These are phyloP conservation scores for Blastocystis hominis DNA, from an alignment of 352 stramenopile species.

Conservation along the genomic window DNA sequence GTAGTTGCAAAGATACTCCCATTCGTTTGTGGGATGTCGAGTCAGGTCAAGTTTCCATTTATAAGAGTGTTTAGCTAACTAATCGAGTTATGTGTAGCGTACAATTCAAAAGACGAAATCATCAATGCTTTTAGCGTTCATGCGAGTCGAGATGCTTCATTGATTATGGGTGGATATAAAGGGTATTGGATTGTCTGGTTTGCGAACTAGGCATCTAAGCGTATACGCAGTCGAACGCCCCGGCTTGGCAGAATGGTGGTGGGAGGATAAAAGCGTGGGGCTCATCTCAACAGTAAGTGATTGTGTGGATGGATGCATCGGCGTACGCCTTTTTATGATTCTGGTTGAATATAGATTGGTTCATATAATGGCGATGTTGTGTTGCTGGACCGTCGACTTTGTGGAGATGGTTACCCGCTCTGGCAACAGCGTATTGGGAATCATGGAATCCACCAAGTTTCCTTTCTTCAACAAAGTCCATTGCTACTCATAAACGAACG, in stretches of 20 bases:
- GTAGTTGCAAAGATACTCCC: slow-evolving; percentile 21
- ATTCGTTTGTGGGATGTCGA: slow-evolving; percentile 26
- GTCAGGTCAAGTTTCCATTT: background rate
- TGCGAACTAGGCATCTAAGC: background rate
- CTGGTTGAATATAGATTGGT: background rate
- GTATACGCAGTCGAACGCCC: background rate
- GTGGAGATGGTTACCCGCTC: background rate
- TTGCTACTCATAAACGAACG: slow-evolving; percentile 1
- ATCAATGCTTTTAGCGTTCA: background rate
- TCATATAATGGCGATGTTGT: background rate
- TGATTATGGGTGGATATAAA: background rate
- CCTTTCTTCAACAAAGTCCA: background rate
- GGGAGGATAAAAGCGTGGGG: background rate
- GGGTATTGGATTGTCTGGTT: background rate
- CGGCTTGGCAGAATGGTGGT: background rate
- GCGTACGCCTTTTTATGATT: background rate
- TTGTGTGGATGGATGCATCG: background rate
- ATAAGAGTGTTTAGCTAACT: background rate
- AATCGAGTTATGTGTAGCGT: background rate
- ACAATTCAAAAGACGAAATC: background rate
- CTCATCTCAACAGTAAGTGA: background rate
- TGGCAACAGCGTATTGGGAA: background rate
- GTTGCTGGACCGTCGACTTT: background rate
- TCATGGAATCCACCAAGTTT: background rate
- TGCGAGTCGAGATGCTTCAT: background rate